phyloP scores from a whole-genome alignment of 768 basidiomycete genomes.

The Lyophyllum decastes region DNA sequence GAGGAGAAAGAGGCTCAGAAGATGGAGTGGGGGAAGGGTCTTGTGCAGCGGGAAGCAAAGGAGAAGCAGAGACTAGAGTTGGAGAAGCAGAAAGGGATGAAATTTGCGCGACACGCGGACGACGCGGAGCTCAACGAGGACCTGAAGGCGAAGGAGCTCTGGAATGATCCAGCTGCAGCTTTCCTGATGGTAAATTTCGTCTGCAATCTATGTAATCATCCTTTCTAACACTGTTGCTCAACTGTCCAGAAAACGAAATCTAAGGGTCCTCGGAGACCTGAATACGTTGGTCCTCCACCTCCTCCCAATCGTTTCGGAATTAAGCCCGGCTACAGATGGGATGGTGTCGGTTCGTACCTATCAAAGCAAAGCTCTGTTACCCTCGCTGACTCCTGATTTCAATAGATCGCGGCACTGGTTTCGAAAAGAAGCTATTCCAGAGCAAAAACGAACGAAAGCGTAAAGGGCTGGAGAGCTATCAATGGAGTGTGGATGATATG shows the following conservation, averaged over 20 bases:
- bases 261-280: constrained; percentile 80
- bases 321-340: constrained; percentile 95
- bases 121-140: constrained; percentile 88
- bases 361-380: neutral
- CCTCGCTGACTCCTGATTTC: neutral
- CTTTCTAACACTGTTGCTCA: neutral
- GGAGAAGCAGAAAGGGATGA: constrained; percentile 63
- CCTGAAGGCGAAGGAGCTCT: constrained; percentile 75
- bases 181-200: constrained; percentile 75
- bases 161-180: constrained; percentile 98
- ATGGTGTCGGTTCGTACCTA: constrained; percentile 81
- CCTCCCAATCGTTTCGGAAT: constrained; percentile 96
- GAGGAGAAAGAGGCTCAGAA: constrained; percentile 88
- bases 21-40: constrained; percentile 98
- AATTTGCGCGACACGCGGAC: constrained; percentile 79
- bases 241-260: constrained; percentile 63
- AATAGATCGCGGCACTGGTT: constrained; percentile 88
- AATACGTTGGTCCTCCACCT: constrained; percentile 84
- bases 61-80: constrained; percentile 67
- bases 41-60: constrained; percentile 83
- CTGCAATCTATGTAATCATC: neutral
- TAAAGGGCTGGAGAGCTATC: constrained; percentile 68
- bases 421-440: constrained; percentile 92
- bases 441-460: constrained; percentile 75
- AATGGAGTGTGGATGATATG: constrained; percentile 95